phyloP scores from a whole-genome alignment of 768 basidiomycete species.

The Lenzites betulinus region DNA sequence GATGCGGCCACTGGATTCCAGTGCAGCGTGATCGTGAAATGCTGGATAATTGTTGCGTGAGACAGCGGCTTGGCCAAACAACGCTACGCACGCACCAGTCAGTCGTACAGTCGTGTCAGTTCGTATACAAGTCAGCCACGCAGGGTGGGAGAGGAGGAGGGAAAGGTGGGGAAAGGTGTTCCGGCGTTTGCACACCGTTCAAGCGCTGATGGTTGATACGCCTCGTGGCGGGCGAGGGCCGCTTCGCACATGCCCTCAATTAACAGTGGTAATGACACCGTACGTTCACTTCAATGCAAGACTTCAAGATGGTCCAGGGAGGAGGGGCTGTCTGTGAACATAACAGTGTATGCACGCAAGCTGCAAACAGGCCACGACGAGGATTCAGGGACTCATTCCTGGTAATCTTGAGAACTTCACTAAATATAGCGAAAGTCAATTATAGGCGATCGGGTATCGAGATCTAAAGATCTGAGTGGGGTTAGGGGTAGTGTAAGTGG shows the following conservation, averaged over 20 bases:
- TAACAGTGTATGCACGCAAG: background rate
- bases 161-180: constrained; percentile 3
- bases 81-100: background rate
- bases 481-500: background rate
- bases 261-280: background rate
- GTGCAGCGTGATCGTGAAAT: constrained; percentile 3
- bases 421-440: background rate
- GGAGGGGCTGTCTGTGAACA: too few species aligned
- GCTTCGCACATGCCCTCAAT: background rate
- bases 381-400: too few species aligned
- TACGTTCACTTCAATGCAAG: too few species aligned
- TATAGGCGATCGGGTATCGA: constrained; percentile 14
- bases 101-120: constrained; percentile 15
- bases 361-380: background rate
- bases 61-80: background rate
- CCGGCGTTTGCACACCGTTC: constrained; percentile 9
- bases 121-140: constrained; percentile 10
- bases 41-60: background rate
- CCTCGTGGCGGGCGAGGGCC: constrained; percentile 8
- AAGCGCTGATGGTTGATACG: constrained; percentile 21
- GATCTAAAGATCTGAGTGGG: background rate
- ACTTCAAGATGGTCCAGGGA: too few species aligned
- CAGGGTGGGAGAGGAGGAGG: background rate
- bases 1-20: constrained; percentile 10
- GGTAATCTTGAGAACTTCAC: too few species aligned